Conservation (phyloP, 2,329 filamentous ascomycete genomes). For the Dryadomyces quercivorus region DNA sequence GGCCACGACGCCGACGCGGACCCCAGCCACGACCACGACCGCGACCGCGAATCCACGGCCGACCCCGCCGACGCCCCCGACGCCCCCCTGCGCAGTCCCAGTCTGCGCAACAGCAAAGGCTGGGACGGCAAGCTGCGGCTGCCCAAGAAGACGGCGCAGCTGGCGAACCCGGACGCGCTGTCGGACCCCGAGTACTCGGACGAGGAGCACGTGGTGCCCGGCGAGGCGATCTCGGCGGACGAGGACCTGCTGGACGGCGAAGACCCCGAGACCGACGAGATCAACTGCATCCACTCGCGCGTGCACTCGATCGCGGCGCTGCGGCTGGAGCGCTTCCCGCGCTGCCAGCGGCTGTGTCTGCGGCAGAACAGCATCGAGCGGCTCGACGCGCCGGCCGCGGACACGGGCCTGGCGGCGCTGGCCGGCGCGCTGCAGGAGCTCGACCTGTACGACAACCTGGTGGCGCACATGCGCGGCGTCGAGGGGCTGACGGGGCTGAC, state of each 20-base stretch:
- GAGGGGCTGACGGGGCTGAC: conserved; percentile 66
- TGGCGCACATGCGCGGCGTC: conserved; percentile 73
- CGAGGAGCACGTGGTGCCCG: conserved; percentile 52
- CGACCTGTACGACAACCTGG: conserved; percentile 93
- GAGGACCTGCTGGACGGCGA: conserved; percentile 58
- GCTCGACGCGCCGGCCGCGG: too few relatives aligned
- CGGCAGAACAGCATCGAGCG: conserved; percentile 81
- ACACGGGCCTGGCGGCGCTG: conserved; percentile 49
- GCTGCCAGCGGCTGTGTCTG: conserved; percentile 68
- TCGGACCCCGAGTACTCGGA: conserved; percentile 79
- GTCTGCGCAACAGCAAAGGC: conserved; percentile 49
- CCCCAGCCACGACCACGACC: too few relatives aligned
- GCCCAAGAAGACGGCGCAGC: conserved; percentile 49
- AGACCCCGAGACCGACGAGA: conserved; percentile 55
- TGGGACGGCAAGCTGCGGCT: conserved; percentile 79
- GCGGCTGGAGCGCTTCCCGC: conserved; percentile 70
- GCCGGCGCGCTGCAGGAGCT: conserved; percentile 64
- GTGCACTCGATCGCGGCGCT: conserved; percentile 67
- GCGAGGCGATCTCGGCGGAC: conserved; percentile 68
- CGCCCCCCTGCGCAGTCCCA: conserved; percentile 24
- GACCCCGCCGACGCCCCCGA: neutral
- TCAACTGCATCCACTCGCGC: conserved; percentile 82
- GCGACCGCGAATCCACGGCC: too few relatives aligned
- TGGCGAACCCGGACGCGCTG: conserved; percentile 70
- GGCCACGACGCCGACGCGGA: neutral